Evolutionary conservation across 1,139 yeast species (phyloP).

Genomic region (Pichia sp.): DNA sequence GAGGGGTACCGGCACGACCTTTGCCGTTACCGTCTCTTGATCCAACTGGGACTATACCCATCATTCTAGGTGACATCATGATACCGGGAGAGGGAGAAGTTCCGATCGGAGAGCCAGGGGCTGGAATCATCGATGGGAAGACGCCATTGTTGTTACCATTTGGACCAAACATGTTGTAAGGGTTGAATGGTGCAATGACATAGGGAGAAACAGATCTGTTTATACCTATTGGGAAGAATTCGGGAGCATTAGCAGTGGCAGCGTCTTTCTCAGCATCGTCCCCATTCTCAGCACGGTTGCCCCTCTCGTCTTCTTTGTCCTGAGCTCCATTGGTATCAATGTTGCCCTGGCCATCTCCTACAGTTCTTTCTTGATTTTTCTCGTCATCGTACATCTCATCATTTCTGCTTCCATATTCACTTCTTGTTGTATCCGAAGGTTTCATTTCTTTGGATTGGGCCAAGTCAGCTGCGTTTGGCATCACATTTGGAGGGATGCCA

Average conservation of each 20-base stretch:
- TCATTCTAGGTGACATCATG: slow-evolving; percentile 15
- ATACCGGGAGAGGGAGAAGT: slow-evolving; percentile 15
- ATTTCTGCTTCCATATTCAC: slow-evolving; percentile 13
- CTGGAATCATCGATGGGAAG: slow-evolving; percentile 13
- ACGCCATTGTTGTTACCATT: slow-evolving; percentile 3
- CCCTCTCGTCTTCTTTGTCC: background rate
- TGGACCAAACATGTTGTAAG: slow-evolving; percentile 43
- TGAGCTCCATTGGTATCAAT: slow-evolving; percentile 7
- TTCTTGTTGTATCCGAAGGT: slow-evolving; percentile 14
- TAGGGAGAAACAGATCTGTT: slow-evolving; percentile 33
- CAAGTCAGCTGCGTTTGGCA: slow-evolving; percentile 1
- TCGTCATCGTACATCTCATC: slow-evolving; percentile 3
- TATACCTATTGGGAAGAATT: slow-evolving; percentile 23
- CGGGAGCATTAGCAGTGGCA: background rate
- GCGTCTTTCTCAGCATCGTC: background rate
- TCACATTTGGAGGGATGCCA: slow-evolving; percentile 4
- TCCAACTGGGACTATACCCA: slow-evolving; percentile 12
- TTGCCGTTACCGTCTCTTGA: slow-evolving; percentile 9
- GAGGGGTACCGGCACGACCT: slow-evolving; percentile 11
- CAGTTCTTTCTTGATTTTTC: background rate
- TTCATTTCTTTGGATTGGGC: slow-evolving; percentile 11
- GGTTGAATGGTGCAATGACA: slow-evolving; percentile 48
- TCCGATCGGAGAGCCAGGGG: slow-evolving; percentile 24
- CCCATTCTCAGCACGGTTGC: background rate
- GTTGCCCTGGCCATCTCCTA: background rate